A percentile compares a stretch with the other conserved stretches of the same genome.
Conservation (phyloP, 169 alveolate genomes). For the Plasmodium yoelii region DNA sequence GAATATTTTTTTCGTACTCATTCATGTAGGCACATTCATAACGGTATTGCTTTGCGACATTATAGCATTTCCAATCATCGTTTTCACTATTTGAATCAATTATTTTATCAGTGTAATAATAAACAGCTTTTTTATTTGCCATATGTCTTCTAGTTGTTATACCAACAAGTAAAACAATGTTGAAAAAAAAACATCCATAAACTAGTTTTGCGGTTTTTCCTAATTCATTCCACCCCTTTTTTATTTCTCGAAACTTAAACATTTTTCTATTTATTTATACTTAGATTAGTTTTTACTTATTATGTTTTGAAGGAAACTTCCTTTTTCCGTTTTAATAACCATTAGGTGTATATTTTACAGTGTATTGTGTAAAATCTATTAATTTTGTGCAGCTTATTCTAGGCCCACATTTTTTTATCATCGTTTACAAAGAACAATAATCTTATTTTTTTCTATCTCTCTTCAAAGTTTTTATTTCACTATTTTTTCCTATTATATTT, state of each 20-base stretch:
- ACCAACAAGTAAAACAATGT: slow-evolving; percentile 59
- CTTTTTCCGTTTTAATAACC: neutral
- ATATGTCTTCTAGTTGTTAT: slow-evolving; percentile 73
- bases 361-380: too few species aligned
- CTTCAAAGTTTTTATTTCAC: too few species aligned
- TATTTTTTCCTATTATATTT: too few species aligned
- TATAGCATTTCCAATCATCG: slow-evolving; percentile 82
- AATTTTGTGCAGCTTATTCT: too few species aligned
- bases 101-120: slow-evolving; percentile 62
- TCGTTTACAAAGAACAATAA: too few species aligned
- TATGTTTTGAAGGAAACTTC: neutral
- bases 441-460: too few species aligned
- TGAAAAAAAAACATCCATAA: slow-evolving; percentile 68
- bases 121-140: slow-evolving; percentile 66
- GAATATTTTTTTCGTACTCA: slow-evolving; percentile 22
- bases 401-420: too few species aligned
- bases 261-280: slow-evolving; percentile 9
- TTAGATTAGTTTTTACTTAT: too few species aligned
- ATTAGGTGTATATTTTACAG: too few species aligned
- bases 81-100: slow-evolving; percentile 61
- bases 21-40: slow-evolving; percentile 79
- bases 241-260: slow-evolving; percentile 46
- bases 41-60: slow-evolving; percentile 83
- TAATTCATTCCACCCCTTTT: slow-evolving; percentile 49
- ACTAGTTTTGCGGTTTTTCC: slow-evolving; percentile 67